Base-by-base conservation (phyloP, 805 yeast species). In the Nakazawaea ambrosiae region DNA sequence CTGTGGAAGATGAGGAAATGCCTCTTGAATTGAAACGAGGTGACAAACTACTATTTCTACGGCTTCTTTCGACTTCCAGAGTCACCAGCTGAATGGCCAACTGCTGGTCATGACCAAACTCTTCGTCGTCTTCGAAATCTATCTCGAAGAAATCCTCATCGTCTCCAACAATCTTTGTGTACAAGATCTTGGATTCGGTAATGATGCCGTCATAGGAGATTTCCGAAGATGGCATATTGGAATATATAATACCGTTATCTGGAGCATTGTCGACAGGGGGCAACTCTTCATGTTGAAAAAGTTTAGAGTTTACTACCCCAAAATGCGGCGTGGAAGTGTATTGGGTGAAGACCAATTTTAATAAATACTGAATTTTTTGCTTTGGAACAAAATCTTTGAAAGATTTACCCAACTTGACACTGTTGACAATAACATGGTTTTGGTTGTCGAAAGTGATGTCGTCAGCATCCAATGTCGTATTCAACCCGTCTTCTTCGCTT, bases 61-160 rank as follows among this genome's bases (percentile, higher is more conserved):
- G 6, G 5, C n/a, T 8, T 14, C 18, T 31, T 4, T 29, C 20
- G 22, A 27, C 17, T 26, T 31, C 40, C 35, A 31, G 31, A 2
- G 24, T 31, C 19, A 36, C 40, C 20, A 33, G 34, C 9, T 22
- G 31, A 3, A 36, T 31, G 7, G 31, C 31, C 19, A 23, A 8
- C 27, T 36, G 34, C 20, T 31, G 35, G 22, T 36, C 40, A 16
- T 36, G 40, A 12, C 28, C 34, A 17, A 33, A 30, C 25, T 78
- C 89, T 31, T 84, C 95, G 16, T 88, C 96, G 56, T 90, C 97
- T 59, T 90, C 97, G 54, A 90, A 90, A 59, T 90, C 97, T 29
- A 90, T 85, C 57, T 87, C 96, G 54, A 90, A 90, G 63, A 92
- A 92, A 60, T 90, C 97, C 50, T 90, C 97, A 54, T 84, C 92